A percentile compares a stretch with the other conserved stretches of the same genome.
These are phyloP conservation scores for Eimeria brunetti DNA, from an alignment of 169 alveolate species.

Conservation along the genomic window DNA sequence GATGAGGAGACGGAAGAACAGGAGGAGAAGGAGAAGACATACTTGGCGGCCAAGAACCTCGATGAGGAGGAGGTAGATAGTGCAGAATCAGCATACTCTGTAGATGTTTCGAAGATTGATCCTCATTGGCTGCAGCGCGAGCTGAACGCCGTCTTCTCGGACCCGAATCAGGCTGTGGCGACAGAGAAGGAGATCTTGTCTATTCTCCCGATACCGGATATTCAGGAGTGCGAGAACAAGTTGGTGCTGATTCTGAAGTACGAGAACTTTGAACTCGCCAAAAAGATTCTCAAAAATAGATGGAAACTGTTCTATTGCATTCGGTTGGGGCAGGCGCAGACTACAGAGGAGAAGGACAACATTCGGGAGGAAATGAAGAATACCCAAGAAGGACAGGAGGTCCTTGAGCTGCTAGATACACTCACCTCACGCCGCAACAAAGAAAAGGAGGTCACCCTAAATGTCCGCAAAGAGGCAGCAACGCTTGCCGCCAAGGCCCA, in stretches of 20 bases:
- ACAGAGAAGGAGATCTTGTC: slow-evolving; percentile 93
- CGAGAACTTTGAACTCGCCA: slow-evolving; percentile 95
- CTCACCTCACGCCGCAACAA: slow-evolving; percentile 86
- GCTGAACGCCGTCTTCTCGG: slow-evolving; percentile 90
- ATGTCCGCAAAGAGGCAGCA: slow-evolving; percentile 90
- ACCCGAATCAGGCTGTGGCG: slow-evolving; percentile 90
- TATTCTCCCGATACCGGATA: slow-evolving; percentile 88
- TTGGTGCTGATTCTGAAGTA: slow-evolving; percentile 92
- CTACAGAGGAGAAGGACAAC: slow-evolving; percentile 92
- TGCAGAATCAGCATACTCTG: slow-evolving; percentile 87
- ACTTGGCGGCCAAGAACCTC: slow-evolving; percentile 65
- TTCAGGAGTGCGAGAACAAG: slow-evolving; percentile 97
- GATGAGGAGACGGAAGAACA: slow-evolving; percentile 84
- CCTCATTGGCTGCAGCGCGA: slow-evolving; percentile 98
- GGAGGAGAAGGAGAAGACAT: slow-evolving; percentile 79
- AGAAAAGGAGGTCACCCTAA: slow-evolving; percentile 88
- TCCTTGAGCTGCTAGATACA: slow-evolving; percentile 90
- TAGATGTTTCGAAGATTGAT: slow-evolving; percentile 93
- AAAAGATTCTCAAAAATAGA: slow-evolving; percentile 88
- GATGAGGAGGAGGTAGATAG: slow-evolving; percentile 80
- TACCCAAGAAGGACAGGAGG: slow-evolving; percentile 92
- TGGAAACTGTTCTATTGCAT: slow-evolving; percentile 96
- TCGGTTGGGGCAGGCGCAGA: slow-evolving; percentile 96
- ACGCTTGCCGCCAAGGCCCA: slow-evolving; percentile 85
- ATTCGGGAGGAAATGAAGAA: slow-evolving; percentile 85